A percentile compares a stretch with the other conserved stretches of the same genome.
Evolutionary conservation across 495 filamentous ascomycete genomes (phyloP).

Genomic region (Tuber brumale): DNA sequence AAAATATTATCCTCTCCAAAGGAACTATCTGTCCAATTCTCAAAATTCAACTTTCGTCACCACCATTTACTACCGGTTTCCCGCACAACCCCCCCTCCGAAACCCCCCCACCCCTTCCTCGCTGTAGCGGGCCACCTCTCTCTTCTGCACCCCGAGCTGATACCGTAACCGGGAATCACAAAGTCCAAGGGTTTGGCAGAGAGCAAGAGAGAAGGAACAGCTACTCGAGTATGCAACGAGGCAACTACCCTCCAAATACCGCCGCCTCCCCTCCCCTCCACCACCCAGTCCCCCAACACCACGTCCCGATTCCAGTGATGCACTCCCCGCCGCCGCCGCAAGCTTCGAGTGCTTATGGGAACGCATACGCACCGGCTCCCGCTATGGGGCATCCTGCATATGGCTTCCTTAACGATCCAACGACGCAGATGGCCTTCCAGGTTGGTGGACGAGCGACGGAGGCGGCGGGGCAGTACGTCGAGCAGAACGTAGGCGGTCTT

Average conservation of each 20-base stretch:
- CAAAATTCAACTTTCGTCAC: background rate
- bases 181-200: background rate
- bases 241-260: constrained; percentile 24
- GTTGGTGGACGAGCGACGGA: constrained; percentile 35
- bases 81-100: background rate
- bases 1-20: background rate
- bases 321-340: constrained; percentile 86
- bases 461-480: constrained; percentile 29
- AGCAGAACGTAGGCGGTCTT: constrained; percentile 81
- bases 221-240: constrained; percentile 34
- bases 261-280: constrained; percentile 73
- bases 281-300: constrained; percentile 96
- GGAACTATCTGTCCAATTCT: constrained; percentile 1
- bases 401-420: constrained; percentile 35
- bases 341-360: constrained; percentile 55
- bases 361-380: constrained; percentile 59
- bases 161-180: background rate
- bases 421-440: constrained; percentile 34
- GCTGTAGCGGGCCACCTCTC: background rate
- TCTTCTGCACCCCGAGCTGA: background rate
- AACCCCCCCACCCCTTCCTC: background rate
- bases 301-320: constrained; percentile 95
- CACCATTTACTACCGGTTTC: background rate
- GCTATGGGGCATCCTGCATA: constrained; percentile 45
- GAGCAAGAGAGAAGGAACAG: background rate